A percentile compares a stretch with the other conserved stretches of the same genome.
phyloP scores from a whole-genome alignment of 495 filamentous ascomycete species.

The Penicillium lagena region DNA sequence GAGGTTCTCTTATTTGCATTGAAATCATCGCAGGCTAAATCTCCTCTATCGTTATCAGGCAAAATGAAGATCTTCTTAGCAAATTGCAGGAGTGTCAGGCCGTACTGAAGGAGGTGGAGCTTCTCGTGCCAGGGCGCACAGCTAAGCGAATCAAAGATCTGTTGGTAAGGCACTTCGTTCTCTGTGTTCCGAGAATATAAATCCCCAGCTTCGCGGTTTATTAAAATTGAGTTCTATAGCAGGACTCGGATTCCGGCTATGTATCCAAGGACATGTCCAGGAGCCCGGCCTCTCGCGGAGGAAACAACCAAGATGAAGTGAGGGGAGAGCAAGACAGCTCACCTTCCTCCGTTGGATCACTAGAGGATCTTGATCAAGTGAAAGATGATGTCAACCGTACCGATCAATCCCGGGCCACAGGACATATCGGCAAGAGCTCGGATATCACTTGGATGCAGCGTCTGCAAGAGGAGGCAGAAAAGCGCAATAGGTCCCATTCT shows the following conservation, averaged over 20 bases:
- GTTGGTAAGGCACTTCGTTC: slow-evolving; percentile 28
- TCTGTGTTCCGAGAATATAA: not conserved
- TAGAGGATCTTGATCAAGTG: slow-evolving; percentile 48
- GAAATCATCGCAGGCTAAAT: too few species aligned
- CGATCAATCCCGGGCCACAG: slow-evolving; percentile 37
- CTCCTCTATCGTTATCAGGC: slow-evolving; percentile 14
- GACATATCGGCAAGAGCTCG: slow-evolving; percentile 55
- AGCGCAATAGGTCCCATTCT: slow-evolving; percentile 6
- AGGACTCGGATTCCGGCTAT: slow-evolving; percentile 17
- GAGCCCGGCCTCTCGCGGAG: slow-evolving; percentile 8
- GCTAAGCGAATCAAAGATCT: slow-evolving; percentile 30
- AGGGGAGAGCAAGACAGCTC: not conserved
- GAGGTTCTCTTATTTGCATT: not conserved
- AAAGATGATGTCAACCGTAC: slow-evolving; percentile 48
- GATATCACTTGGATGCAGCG: slow-evolving; percentile 56
- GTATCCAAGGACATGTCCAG: slow-evolving; percentile 24
- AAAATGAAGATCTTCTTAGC: slow-evolving; percentile 36
- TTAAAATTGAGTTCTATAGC: not conserved
- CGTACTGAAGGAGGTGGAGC: slow-evolving; percentile 33
- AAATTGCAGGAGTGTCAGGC: slow-evolving; percentile 45
- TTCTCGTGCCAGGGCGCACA: slow-evolving; percentile 23
- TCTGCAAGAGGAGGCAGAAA: slow-evolving; percentile 16
- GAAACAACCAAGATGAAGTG: not conserved
- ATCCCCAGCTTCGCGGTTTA: too few species aligned
- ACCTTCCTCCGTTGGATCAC: slow-evolving; percentile 47